Base-by-base conservation (phyloP, 148 eudicot species). In the Heliosperma pusillum region DNA sequence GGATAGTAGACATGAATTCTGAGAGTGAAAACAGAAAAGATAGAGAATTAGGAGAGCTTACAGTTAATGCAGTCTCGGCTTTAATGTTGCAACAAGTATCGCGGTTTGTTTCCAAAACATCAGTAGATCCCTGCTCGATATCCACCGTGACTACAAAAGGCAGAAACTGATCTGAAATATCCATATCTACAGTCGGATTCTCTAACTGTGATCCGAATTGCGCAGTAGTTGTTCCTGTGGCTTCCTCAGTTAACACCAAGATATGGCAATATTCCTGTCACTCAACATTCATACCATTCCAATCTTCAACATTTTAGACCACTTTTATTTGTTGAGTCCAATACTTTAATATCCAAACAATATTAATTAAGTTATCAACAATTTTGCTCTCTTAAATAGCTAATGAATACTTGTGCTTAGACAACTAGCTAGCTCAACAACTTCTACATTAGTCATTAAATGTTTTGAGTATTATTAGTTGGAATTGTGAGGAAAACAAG, bases 11-110 rank as follows among this genome's bases (percentile, higher is more conserved):
- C 42, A 36, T 36, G 42, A 36, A 36, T 0, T 12, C 53, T 12
- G 16, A 12, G 17, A 10, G 55, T 50, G 17, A 50, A 64, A 12
- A 12, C 2, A 24, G 16, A 69, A 73, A n/a, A 11, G 30, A n/a
- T 20, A 1, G 36, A 56, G 30, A 66, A 16, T 12, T 5, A 15
- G 22, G 24, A 40, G 12, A 71, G 79, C 88, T 84, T 77, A 93
- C 98, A 2, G 82, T 81, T 17, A 87, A 77, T 63, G 86, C 70
- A 78, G 82, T 84, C 76, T 89, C 93, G 29, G 84, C 74, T 79
- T 87, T 87, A 79, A 87, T 67, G 25, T 80, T 78, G 19, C 76
- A 82, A 64, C 74, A 68, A 66, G 81, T 76, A 70, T 86, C 89
- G 30, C 79, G 82, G 25, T 73, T 71, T 53, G 74, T 80, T 75